Evolutionary conservation across 352 stramenopile genomes (phyloP).

Genomic region (Saprolegnia diclina): DNA sequence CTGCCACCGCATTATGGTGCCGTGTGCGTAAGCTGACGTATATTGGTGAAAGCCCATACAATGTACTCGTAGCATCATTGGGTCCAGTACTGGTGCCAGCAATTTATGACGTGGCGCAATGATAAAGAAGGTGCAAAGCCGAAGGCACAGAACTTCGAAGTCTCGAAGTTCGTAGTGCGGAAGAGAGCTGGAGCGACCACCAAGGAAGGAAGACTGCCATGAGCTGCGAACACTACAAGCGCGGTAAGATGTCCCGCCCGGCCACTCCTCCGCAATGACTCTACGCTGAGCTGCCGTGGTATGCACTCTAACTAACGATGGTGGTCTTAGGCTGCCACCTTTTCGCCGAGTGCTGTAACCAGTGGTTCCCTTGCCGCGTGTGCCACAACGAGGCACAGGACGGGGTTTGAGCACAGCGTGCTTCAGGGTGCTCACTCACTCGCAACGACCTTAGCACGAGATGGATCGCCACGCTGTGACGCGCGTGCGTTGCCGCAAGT

Average conservation of each 20-base stretch:
- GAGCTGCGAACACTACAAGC: conserved; percentile 21
- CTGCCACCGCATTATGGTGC: too few species aligned
- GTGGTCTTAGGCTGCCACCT: conserved; percentile 27
- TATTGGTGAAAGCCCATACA: too few species aligned
- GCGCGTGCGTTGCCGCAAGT: conserved; percentile 59
- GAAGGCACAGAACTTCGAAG: too few species aligned
- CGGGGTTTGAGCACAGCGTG: not conserved
- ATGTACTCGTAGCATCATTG: too few species aligned
- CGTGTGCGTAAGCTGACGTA: too few species aligned
- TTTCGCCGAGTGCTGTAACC: conserved; percentile 59
- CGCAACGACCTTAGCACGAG: conserved; percentile 33
- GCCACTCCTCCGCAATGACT: not conserved
- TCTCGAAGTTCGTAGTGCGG: not conserved
- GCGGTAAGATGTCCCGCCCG: not conserved
- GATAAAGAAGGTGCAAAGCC: too few species aligned
- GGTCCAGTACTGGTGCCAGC: too few species aligned
- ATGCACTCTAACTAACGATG: not conserved
- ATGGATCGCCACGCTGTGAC: conserved; percentile 75
- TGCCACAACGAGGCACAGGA: conserved; percentile 57
- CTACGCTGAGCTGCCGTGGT: not conserved
- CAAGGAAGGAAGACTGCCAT: not conserved
- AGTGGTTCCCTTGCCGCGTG: conserved; percentile 67
- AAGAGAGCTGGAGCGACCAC: not conserved
- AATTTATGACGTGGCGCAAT: too few species aligned
- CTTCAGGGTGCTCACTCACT: not conserved